Evolutionary conservation across 2,329 filamentous ascomycete species (phyloP).

Genomic region (Trichoderma simmonsii): DNA sequence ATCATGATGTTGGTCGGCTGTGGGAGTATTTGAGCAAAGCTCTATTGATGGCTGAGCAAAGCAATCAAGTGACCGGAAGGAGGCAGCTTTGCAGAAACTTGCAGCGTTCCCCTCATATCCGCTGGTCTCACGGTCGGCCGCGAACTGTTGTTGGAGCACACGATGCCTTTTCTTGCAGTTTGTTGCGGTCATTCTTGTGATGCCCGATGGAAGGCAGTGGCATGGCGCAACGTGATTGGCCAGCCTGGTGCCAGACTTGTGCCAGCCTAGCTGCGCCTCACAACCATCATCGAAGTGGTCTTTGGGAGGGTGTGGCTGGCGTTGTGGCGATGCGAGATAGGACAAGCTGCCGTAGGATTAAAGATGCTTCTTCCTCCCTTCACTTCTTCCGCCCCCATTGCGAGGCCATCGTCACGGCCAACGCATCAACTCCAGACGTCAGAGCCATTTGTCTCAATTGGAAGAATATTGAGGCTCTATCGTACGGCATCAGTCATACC

Average conservation of each 20-base stretch:
- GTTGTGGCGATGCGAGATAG: conserved; percentile 1
- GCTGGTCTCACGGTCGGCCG: not conserved
- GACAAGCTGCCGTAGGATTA: not conserved
- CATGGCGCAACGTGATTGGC: not conserved
- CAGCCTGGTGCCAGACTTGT: not conserved
- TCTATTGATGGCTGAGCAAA: not conserved
- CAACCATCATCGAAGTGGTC: not conserved
- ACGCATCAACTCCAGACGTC: not conserved
- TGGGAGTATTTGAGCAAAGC: conserved; percentile 1
- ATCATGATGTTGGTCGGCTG: not conserved
- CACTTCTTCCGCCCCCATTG: not conserved
- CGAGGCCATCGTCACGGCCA: not conserved
- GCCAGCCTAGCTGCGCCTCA: not conserved
- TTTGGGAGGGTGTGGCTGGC: not conserved
- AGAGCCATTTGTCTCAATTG: not conserved
- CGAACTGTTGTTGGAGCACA: not conserved
- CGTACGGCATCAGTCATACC: not conserved
- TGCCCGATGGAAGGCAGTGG: not conserved
- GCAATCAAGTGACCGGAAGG: not conserved
- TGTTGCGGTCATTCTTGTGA: not conserved
- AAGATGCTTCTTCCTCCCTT: not conserved
- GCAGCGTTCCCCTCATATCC: not conserved
- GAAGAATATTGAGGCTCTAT: not conserved
- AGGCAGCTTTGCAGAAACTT: not conserved
- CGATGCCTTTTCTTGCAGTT: not conserved